Evolutionary conservation across 2,329 filamentous ascomycete genomes (phyloP).

Genomic region (Xylaria sp.): DNA sequence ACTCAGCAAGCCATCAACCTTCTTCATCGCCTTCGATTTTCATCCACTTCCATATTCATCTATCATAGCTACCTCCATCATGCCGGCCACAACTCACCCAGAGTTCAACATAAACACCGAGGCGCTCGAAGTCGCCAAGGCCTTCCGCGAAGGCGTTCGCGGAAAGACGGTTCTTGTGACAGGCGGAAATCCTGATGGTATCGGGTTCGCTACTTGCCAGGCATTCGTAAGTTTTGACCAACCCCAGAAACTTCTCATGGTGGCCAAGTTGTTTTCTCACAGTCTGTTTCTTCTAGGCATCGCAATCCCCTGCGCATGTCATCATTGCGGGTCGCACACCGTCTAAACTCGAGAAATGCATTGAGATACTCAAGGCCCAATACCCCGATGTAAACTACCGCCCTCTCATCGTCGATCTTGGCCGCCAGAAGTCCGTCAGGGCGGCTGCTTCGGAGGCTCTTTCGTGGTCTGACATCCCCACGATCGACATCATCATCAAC

Average conservation of each 20-base stretch:
- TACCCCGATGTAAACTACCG: conserved; percentile 47
- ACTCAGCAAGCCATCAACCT: not conserved
- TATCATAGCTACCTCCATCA: conserved; percentile 22
- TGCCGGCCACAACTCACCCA: conserved; percentile 49
- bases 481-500: conserved; percentile 56
- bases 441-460: conserved; percentile 50
- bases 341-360: conserved; percentile 47
- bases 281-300: conserved; percentile 37
- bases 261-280: not conserved
- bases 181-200: conserved; percentile 50
- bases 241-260: not conserved
- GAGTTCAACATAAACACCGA: conserved; percentile 51
- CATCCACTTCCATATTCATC: not conserved
- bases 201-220: conserved; percentile 50
- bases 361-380: conserved; percentile 44
- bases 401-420: conserved; percentile 52
- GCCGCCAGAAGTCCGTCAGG: conserved; percentile 51
- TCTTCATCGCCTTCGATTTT: not conserved
- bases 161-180: conserved; percentile 53
- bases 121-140: conserved; percentile 52
- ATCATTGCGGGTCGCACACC: conserved; percentile 51
- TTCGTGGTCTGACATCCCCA: conserved; percentile 48
- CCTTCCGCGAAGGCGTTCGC: conserved; percentile 48
- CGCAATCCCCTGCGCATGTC: conserved; percentile 48
- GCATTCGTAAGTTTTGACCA: conserved; percentile 47